Base-by-base conservation (phyloP, 2,329 filamentous ascomycete genomes). In the Alternaria metachromatica region DNA sequence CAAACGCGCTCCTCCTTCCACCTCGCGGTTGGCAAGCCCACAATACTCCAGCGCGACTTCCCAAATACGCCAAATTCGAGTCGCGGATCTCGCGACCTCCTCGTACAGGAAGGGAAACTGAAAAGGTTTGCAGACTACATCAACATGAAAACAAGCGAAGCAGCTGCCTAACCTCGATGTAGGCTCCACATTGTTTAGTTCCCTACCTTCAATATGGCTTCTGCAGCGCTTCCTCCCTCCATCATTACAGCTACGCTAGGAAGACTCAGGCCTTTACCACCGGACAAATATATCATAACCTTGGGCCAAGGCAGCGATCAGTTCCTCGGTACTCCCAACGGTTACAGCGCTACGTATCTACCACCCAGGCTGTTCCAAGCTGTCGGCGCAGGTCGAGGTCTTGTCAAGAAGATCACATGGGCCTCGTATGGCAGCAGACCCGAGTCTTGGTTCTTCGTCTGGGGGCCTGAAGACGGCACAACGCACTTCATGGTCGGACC, bases 381-480 rank as follows among this genome's bases (percentile, higher is more conserved):
- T 37, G 15, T 37, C 33, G 33, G 33, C 15, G 33, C 33, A 12
- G 18, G 50, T 7, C 15, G 7, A 3, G 63, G 56, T 2, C 12
- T 30, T 3, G 48, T 73, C 43, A 68, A 60, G 41, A 72, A 65
- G 53, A 64, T 79, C 8, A 58, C 60, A 3, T 75, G 71, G 63
- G 77, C 66, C 6, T 73, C 77, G 0, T 77, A 73, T 43, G 75
- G 76, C 33, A 64, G 58, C 46, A 41, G 59, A 3, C 37, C 49
- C 2, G 60, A 74, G 11, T 75, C 73, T 1, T 79, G 70, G 71
- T 78, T 78, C 68, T 70, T 77, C 28, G 55, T 57, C 0, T 75
- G 65, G 26, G 63, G 76, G 58, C 61, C 64, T 46, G 28, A 26
- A 11, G 51, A 72, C 28, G 70, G 71, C 21, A 46, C 20, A 2